These are phyloP conservation scores for Stephanodiscus triporus DNA, from an alignment of 108 stramenopile species.

Conservation along the genomic window DNA sequence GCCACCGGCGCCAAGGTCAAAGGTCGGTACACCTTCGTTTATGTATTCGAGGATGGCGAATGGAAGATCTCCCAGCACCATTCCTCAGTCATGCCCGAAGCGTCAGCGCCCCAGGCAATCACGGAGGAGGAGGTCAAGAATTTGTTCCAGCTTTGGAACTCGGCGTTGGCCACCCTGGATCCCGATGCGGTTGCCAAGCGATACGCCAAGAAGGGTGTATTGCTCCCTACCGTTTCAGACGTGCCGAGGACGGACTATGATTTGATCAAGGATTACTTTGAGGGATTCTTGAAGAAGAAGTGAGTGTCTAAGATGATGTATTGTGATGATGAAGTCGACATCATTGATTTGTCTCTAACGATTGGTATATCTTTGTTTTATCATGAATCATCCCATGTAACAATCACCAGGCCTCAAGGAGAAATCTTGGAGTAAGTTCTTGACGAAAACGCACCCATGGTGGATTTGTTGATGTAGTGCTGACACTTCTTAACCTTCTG, in stretches of 20 bases:
- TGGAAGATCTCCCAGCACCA: conserved; percentile 82
- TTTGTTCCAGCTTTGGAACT: conserved; percentile 57
- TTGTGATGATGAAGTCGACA: too few species aligned
- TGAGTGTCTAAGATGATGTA: too few species aligned
- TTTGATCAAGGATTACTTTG: conserved; percentile 39
- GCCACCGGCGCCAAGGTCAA: conserved; percentile 55
- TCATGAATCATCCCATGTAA: too few species aligned
- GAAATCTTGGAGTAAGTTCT: conserved; percentile 5
- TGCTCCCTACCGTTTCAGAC: conserved; percentile 51
- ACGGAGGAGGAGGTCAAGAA: conserved; percentile 48
- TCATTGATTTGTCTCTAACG: too few species aligned
- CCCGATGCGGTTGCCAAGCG: conserved; percentile 49
- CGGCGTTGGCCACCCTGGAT: conserved; percentile 51
- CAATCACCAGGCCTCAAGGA: conserved; percentile 26
- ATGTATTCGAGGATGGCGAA: conserved; percentile 63
- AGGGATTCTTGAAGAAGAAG: conserved; percentile 29
- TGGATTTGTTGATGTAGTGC: too few species aligned
- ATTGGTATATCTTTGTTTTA: too few species aligned
- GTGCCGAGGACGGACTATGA: conserved; percentile 36
- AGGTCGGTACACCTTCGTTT: conserved; percentile 67
- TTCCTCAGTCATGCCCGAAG: conserved; percentile 71
- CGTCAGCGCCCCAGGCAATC: conserved; percentile 38
- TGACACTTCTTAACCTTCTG: too few species aligned
- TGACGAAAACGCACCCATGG: too few species aligned
- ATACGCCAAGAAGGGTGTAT: conserved; percentile 36